Evolutionary conservation across 495 filamentous ascomycete species (phyloP), one percentile per base, ranked within the genome.

Genomic region (Hypoxylon perforatum): DNA sequence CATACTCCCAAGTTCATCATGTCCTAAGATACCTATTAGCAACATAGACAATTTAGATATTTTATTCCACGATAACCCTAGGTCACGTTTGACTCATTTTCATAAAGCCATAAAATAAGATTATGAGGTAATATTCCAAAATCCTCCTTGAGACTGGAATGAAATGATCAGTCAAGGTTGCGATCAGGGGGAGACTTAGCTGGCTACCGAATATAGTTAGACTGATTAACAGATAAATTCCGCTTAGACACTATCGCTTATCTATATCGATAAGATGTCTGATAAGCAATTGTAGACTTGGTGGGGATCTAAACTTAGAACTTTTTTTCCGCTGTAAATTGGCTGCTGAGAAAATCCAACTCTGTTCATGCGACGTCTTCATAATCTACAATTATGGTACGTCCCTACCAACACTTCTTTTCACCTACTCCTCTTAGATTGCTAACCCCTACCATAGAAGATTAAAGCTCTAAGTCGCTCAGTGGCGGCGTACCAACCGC

Each of bases 401-500:
- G 66, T 57, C 7, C 19, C 28, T 7, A 10, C 14, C 38, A 44
- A 19, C 7, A 2, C 7, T 8, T 2, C 0, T 35, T 57, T 2
- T 0, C 3, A 2, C 12, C 15, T n/a, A 35, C 12, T 12, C 14
- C 14, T 15, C 4, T 11, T 10, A 18, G 10, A n/a, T 44, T 63
- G n/a, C 55, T 69, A 46, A 69, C 28, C 6, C 10, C 9, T 33
- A 4, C 21, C 1, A 55, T 54, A 70, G 93, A 97, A 97, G 88
- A 92, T 98, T 73, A 97, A 97, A 84, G 91, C 94, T 36, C 90
- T 98, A 72, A 91, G 86, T 63, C 90, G 93, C 71, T 85, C 91
- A 14, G 82, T 88, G 28, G 82, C 87, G 74, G 89, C 92, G 48
- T 87, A 91, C 72, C 91, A 94, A 77, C 86, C 92, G 36, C 87